Base-by-base conservation (phyloP, 2,329 filamentous ascomycete species). In the Alternaria atra region DNA sequence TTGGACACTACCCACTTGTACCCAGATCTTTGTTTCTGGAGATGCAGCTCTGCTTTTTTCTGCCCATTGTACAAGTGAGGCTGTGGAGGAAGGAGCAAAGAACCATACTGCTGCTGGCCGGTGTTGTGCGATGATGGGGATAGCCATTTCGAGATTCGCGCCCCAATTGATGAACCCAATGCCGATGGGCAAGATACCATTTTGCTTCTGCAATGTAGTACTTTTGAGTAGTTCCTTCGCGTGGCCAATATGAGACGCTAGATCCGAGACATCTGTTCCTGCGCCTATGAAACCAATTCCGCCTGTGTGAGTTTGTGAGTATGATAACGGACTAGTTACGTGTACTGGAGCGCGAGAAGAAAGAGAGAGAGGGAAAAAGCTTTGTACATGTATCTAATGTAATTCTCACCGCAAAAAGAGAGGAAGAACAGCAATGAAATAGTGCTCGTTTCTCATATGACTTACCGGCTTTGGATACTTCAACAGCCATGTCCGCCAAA, bases 61-160 rank as follows among this genome's bases (percentile, higher is more conserved):
- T 23, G 73, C 71, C 77, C 73, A 81, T 43, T 52, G 74, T 25
- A 52, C 55, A 55, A 78, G 71, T 15, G 80, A 77, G 20, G 79
- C 56, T 50, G 73, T 67, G 0, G 67, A 66, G 2, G 61, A 60
- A 15, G 77, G 61, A 3, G 89, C 89, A 69, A 91, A 91, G 47
- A 91, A 82, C 89, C 89, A 91, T 8, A 89, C 81, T 0, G 87
- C 89, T 2, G 84, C 84, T 2, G 89, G 88, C 0, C 76, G 77
- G 73, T 88, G 84, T 61, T 80, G 77, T 25, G 72, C 71, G 17
- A 91, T 78, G 12, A 90, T 65, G 1, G 84, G 83, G 2, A 87
- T 72, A 2, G 81, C 80, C 23, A 78, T 73, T 52, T 84, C 77
- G 57, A 86, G 71, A 17, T 75, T 67, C 10, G 77, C 79, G 29